Percentiles rank a stretch among this genome's conserved stretches.
These are phyloP conservation scores for Rhizopogon vulgaris DNA, from an alignment of 768 basidiomycete species.

Conservation along the genomic window DNA sequence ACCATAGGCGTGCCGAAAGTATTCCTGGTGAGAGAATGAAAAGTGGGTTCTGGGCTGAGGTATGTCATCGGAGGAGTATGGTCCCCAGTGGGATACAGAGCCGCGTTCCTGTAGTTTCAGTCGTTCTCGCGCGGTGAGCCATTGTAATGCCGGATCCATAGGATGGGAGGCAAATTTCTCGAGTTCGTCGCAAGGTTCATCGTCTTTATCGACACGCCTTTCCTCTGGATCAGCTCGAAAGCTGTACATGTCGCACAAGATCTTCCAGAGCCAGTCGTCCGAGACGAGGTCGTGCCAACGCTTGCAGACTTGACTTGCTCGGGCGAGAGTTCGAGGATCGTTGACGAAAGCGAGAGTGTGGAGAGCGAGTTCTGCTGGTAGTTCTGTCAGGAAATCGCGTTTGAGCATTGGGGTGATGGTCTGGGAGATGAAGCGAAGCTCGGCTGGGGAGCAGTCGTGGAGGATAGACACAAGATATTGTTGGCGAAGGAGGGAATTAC, in stretches of 20 bases:
- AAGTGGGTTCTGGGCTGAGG: constrained; percentile 21
- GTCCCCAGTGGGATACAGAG: constrained; percentile 20
- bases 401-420: constrained; percentile 60
- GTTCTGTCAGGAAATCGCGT: constrained; percentile 50
- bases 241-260: constrained; percentile 57
- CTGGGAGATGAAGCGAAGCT: constrained; percentile 61
- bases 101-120: constrained; percentile 22
- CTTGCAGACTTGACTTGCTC: constrained; percentile 64
- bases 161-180: constrained; percentile 28
- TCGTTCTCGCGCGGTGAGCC: constrained; percentile 27
- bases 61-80: constrained; percentile 5
- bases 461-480: constrained; percentile 48
- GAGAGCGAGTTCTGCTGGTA: constrained; percentile 67
- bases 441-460: constrained; percentile 47
- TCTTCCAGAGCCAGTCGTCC: constrained; percentile 79
- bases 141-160: constrained; percentile 37
- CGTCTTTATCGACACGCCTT: constrained; percentile 12
- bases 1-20: constrained; percentile 64
- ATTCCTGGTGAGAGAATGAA: constrained; percentile 20
- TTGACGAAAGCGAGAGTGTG: constrained; percentile 74
- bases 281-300: constrained; percentile 64
- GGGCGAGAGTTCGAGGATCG: constrained; percentile 62
- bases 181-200: constrained; percentile 29
- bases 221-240: constrained; percentile 32
- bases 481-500: constrained; percentile 38